Base-by-base conservation (phyloP, 345 rosid genomes). In the Citrus hindsii region DNA sequence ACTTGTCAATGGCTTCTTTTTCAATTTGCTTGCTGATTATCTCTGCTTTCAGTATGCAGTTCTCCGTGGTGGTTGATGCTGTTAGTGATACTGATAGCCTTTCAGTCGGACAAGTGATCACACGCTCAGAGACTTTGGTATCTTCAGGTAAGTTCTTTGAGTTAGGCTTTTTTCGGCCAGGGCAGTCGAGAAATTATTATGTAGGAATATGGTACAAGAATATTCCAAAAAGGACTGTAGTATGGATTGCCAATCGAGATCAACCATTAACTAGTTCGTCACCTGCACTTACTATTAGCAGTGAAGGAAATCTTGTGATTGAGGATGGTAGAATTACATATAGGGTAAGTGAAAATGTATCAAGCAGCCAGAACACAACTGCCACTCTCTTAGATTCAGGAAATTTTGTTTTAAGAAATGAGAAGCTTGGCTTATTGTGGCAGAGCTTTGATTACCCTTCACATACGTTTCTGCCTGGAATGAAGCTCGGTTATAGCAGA, bases 331-430 rank as follows among this genome's bases (percentile, higher is more conserved):
- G n/a, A 32, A 55, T 73, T 33, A 12, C 33, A 28, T 73, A 73
- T 24, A 58, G 51, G 28, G 76, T 73, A n/a, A 35, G 32, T 35
- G 64, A 73, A 3, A 73, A 56, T 33, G 1, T 59, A 66, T 22
- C 30, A 32, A 42, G 67, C 35, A 10, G 16, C 14, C 60, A 73
- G n/a, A 73, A 79, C 51, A 33, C 63, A 21, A 79, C 60, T 42
- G 77, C 53, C 6, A 27, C 46, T n/a, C 68, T 82, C 30, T 22
- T 77, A 68, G 77, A 83, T 71, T 73, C 79, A 3, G 85, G 81
- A 22, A 84, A 84, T 66, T 53, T 84, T 27, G 61, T 84, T 60
- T 27, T 82, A 7, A 77, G 84, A n/a, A 77, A 83, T 51, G 82
- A 25, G 19, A 56, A 63, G 3, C 67, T 37, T 6, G 66, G 56